Percentiles rank a stretch among this genome's conserved stretches.
Conservation (phyloP, 2,329 filamentous ascomycete species). For the Cladosporium halotolerans region DNA sequence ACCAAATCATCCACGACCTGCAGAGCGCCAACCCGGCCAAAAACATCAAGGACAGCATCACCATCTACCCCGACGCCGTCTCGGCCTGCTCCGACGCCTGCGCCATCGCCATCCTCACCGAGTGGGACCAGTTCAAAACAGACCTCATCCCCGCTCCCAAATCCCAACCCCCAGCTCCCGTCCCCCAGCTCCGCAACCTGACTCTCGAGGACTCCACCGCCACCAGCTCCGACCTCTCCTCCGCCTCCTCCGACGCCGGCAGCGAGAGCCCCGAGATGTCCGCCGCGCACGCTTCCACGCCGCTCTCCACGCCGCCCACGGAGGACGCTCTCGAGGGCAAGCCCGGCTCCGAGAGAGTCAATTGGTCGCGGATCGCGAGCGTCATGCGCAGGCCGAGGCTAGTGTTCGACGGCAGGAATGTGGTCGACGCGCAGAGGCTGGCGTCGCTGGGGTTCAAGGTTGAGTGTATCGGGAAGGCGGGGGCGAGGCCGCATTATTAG, state of each 20-base stretch:
- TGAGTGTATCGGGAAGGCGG: conserved; percentile 15
- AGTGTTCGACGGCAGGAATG: conserved; percentile 29
- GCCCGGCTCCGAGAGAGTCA: conserved; percentile 5
- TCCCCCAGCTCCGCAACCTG: neutral
- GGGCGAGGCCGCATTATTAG: neutral
- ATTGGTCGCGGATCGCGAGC: conserved; percentile 23
- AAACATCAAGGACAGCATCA: conserved; percentile 20
- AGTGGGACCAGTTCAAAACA: conserved; percentile 28
- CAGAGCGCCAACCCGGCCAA: conserved; percentile 15
- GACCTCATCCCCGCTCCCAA: conserved; percentile 3
- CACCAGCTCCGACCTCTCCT: conserved; percentile 4
- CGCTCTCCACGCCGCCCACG: conserved; percentile 14
- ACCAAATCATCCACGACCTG: conserved; percentile 27
- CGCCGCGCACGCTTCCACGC: conserved; percentile 7
- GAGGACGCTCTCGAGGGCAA: conserved; percentile 4
- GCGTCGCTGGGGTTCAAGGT: conserved; percentile 27
- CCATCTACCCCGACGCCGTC: conserved; percentile 25
- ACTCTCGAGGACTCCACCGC: conserved; percentile 13
- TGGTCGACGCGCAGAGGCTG: conserved; percentile 23
- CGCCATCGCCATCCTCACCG: conserved; percentile 27
- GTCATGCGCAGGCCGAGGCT: conserved; percentile 24
- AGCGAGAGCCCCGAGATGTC: conserved; percentile 6
- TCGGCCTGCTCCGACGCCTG: conserved; percentile 25
- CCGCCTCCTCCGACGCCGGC: conserved; percentile 6
- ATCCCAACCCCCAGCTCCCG: neutral